phyloP scores from a whole-genome alignment of 352 stramenopile species.

The Pythium grandisporangium region DNA sequence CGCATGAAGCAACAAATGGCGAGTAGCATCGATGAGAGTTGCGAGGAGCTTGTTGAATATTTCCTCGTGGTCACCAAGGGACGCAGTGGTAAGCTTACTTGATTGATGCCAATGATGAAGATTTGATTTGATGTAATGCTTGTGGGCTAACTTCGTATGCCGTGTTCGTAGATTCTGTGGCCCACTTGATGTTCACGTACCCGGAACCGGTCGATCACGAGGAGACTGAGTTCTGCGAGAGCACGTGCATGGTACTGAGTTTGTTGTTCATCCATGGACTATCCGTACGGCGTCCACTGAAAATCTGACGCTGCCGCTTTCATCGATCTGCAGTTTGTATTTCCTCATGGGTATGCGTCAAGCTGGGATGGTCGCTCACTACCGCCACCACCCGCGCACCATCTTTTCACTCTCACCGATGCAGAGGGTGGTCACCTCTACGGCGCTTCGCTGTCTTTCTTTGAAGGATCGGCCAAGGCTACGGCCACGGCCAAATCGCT shows the following conservation, averaged over 20 bases:
- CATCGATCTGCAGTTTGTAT: slow-evolving; percentile 26
- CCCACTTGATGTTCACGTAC: slow-evolving; percentile 28
- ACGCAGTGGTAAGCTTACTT: slow-evolving; percentile 9
- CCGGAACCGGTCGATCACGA: slow-evolving; percentile 14
- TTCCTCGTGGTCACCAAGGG: slow-evolving; percentile 31
- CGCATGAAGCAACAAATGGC: no score
- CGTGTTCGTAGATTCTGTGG: slow-evolving; percentile 8
- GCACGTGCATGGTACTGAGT: slow-evolving; percentile 27
- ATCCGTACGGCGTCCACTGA: neutral
- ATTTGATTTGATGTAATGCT: no score
- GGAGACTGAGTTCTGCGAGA: slow-evolving; percentile 32
- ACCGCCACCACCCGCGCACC: slow-evolving; percentile 30
- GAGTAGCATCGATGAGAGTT: no score
- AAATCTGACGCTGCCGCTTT: neutral
- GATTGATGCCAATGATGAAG: no score
- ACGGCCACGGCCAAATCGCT: slow-evolving; percentile 25
- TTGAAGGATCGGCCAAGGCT: slow-evolving; percentile 22
- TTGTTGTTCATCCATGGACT: neutral
- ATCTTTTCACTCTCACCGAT: slow-evolving; percentile 41
- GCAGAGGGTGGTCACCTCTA: slow-evolving; percentile 29
- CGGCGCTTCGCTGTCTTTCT: slow-evolving; percentile 39
- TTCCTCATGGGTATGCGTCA: slow-evolving; percentile 25
- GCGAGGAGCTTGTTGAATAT: slow-evolving; percentile 23
- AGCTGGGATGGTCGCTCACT: slow-evolving; percentile 18
- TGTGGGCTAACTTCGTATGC: no score